These are phyloP conservation scores for Leccinum longicurvipes DNA, from an alignment of 768 basidiomycete species.

Conservation along the genomic window DNA sequence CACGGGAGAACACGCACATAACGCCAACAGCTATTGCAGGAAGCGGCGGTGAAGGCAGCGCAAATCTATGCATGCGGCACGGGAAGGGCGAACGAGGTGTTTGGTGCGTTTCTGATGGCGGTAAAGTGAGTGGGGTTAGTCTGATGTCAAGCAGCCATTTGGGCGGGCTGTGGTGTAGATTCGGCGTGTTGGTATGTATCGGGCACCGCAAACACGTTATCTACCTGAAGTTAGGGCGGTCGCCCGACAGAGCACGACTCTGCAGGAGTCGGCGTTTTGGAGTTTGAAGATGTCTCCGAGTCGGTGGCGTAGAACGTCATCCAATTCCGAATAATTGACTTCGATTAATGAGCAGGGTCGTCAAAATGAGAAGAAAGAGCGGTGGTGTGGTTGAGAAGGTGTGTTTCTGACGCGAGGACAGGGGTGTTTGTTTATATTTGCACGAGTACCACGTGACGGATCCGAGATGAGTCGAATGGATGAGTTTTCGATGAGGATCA, in stretches of 20 bases:
- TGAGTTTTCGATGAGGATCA: conserved; percentile 8
- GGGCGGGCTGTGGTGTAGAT: conserved; percentile 40
- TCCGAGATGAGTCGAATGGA: neutral
- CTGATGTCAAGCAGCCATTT: conserved; percentile 1
- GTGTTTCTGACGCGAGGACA: neutral
- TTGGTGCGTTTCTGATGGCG: conserved; percentile 86
- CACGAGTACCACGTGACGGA: neutral
- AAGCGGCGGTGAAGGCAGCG: conserved; percentile 84
- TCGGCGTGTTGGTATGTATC: conserved; percentile 83
- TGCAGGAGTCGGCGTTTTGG: conserved; percentile 19
- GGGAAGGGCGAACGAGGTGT: conserved; percentile 86
- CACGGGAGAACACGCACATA: conserved; percentile 96
- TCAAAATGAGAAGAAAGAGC: conserved; percentile 70
- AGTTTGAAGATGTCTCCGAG: conserved; percentile 85
- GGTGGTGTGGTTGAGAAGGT: conserved; percentile 36
- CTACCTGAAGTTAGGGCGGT: conserved; percentile 54
- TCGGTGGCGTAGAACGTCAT: conserved; percentile 90
- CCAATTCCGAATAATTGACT: conserved; percentile 79
- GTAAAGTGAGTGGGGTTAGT: conserved; percentile 55
- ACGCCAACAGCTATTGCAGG: conserved; percentile 91
- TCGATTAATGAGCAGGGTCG: conserved; percentile 80
- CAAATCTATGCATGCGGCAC: conserved; percentile 89
- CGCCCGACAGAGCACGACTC: neutral
- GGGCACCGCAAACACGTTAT: conserved; percentile 92
- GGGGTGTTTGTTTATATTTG: neutral